Base-by-base conservation (phyloP, 2,329 filamentous ascomycete genomes). In the Penicillium paneum region DNA sequence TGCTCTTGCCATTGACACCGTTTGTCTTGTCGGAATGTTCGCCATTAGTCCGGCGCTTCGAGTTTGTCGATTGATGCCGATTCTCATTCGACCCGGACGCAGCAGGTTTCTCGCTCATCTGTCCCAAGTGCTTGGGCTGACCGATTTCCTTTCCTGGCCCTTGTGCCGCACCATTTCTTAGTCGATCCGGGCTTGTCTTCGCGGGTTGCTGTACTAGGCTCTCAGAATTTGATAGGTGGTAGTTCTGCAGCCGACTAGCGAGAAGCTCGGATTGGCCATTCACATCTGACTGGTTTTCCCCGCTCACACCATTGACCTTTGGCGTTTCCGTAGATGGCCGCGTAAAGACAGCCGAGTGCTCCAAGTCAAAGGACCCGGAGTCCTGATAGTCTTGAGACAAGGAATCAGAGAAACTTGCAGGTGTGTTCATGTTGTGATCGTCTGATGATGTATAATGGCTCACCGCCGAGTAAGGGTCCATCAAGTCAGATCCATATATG, bases 381-480 rank as follows among this genome's bases (percentile, higher is more conserved):
- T 76, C 72, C 52, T 71, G 71, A 17, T 69, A 67, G 48, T 72
- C 72, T 36, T 73, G 70, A 34, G 72, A 75, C 41, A 73, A 60
- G 1, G 71, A 68, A 53, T 74, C 72, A 4, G 72, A 73, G 17
- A 67, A 64, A 48, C 72, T 73, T 49, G 67, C 68, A 43, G 72
- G 70, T 1, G 71, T 74, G 46, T 74, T 68, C 42, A 66, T 69
- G 39, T 64, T 67, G 34, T 66, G 64, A 24, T 73, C 73, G 54
- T 75, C 74, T 6, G 72, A 76, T 19, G 75, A 76, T 8, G 71
- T 72, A 58, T 73, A 75, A 52, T 74, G 70, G 42, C 69, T 74
- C 51, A 70, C 65, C 5, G 70, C 59, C 21, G 65, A 65, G 41
- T 72, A 72, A 6, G 69, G 69, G 51, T 75, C 74, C 34, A 70